Evolutionary conservation across 305 asterid species (phyloP).

Genomic region (Ajuga reptans): DNA sequence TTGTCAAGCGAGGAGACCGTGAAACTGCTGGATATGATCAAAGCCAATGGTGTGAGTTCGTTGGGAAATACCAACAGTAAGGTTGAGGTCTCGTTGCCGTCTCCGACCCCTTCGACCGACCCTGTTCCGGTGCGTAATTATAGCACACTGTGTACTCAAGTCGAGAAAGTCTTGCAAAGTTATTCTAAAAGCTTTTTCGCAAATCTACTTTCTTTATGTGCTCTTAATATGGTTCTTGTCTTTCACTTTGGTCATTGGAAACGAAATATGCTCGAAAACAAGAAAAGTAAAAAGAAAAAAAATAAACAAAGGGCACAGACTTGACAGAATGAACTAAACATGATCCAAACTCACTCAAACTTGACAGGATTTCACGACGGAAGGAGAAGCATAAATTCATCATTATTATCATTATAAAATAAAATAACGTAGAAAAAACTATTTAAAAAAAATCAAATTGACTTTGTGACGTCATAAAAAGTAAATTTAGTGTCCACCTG

Average conservation of each 20-base stretch:
- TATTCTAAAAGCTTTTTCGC: neutral
- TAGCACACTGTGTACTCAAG: conserved; percentile 47
- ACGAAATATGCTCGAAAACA: no score
- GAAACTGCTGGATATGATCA: conserved; percentile 80
- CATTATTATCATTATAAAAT: no score
- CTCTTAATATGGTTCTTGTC: neutral
- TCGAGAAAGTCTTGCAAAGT: conserved; percentile 9
- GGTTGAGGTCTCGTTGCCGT: conserved; percentile 90
- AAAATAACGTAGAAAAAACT: no score
- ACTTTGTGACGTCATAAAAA: neutral
- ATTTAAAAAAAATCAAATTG: no score
- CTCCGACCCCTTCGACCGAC: conserved; percentile 88
- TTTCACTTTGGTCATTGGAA: neutral
- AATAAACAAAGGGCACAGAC: neutral
- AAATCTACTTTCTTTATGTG: neutral
- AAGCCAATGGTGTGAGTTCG: conserved; percentile 46
- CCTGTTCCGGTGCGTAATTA: conserved; percentile 92
- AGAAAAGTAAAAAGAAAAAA: neutral
- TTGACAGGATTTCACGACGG: no score
- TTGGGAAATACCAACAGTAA: conserved; percentile 36
- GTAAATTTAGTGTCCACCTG: neutral
- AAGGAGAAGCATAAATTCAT: neutral
- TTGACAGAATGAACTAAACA: neutral
- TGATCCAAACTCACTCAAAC: neutral
- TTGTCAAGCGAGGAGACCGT: conserved; percentile 55